Base-by-base conservation (phyloP, 352 stramenopile species). In the Pythium volutum region DNA sequence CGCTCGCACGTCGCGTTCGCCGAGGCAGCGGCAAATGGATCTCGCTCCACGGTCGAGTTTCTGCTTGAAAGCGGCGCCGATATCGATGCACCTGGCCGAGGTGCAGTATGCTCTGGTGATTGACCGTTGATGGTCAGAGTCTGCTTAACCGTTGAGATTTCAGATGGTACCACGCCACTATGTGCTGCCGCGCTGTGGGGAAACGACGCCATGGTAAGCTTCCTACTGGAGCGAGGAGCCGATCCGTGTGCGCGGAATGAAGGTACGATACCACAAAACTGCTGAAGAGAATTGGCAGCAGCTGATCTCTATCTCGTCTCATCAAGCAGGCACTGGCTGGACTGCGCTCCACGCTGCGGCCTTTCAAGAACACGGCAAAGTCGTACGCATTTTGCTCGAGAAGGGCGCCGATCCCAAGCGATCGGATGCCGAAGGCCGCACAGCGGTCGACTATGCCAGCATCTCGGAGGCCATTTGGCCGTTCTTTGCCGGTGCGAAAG, bases 301-400 rank as follows among this genome's bases (percentile, higher is more conserved):
- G 7, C 22, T 18, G n/a, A n/a, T n/a, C n/a, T n/a, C n/a, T n/a
- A n/a, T n/a, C n/a, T n/a, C n/a, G n/a, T n/a, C n/a, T n/a, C n/a
- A n/a, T n/a, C n/a, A n/a, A n/a, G 12, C 12, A 47, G 64, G 64
- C 26, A 78, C 67, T 23, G 67, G 66, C 9, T 78, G 71, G 71
- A 78, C 71, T 20, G 67, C 71, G 29, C 60, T 78, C 8, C 71
- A 78, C 31, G 71, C 71, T 0, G 71, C 71, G 14, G 69, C 71
- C 1, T 78, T 78, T 38, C 71, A 78, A 69, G 71, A 78, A 60
- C 71, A 78, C 38, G 67, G 69, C 49, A 73, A 75, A 56, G 71
- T 78, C 22, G 62, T 78, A 4, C 67, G 69, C 1, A 54, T 74
- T 10, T 63, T 78, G 20, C 53, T 78, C 2, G 71, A 78, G 42